Evolutionary conservation across 192 early-diverging fungal genomes (phyloP).

Genomic region (Helicostylum pulchrum): DNA sequence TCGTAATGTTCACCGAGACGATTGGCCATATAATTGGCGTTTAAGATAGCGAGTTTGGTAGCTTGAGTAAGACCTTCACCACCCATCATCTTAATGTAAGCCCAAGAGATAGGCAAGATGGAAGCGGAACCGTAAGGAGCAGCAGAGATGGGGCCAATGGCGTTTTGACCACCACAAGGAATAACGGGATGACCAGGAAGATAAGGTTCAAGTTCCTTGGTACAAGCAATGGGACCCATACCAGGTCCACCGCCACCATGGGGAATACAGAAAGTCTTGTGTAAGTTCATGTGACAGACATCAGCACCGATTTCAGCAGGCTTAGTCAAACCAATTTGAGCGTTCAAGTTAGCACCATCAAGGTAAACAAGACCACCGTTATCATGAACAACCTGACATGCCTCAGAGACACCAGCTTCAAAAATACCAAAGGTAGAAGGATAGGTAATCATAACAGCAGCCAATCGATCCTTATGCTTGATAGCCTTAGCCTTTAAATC

Average conservation of each 20-base stretch:
- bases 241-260: conserved; percentile 99
- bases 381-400: conserved; percentile 89
- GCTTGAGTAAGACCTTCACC: conserved; percentile 85
- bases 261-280: conserved; percentile 99
- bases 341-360: conserved; percentile 94
- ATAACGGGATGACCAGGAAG: conserved; percentile 90
- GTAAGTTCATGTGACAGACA: conserved; percentile 99
- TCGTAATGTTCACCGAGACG: conserved; percentile 90
- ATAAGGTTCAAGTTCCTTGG: conserved; percentile 86
- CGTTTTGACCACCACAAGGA: conserved; percentile 65
- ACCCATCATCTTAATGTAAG: conserved; percentile 98
- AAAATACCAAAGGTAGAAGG: conserved; percentile 99
- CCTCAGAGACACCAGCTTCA: conserved; percentile 83
- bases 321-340: conserved; percentile 79
- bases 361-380: conserved; percentile 98
- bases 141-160: conserved; percentile 92
- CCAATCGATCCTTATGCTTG: conserved; percentile 82
- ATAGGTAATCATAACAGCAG: conserved; percentile 99
- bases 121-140: conserved; percentile 95
- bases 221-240: conserved; percentile 92
- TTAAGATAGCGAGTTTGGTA: conserved; percentile 89
- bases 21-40: conserved; percentile 98
- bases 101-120: conserved; percentile 98
- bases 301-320: conserved; percentile 97
- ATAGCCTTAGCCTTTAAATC: conserved; percentile 88